Evolutionary conservation across 352 stramenopile species (phyloP).

Genomic region (Globisporangium abappressorium): DNA sequence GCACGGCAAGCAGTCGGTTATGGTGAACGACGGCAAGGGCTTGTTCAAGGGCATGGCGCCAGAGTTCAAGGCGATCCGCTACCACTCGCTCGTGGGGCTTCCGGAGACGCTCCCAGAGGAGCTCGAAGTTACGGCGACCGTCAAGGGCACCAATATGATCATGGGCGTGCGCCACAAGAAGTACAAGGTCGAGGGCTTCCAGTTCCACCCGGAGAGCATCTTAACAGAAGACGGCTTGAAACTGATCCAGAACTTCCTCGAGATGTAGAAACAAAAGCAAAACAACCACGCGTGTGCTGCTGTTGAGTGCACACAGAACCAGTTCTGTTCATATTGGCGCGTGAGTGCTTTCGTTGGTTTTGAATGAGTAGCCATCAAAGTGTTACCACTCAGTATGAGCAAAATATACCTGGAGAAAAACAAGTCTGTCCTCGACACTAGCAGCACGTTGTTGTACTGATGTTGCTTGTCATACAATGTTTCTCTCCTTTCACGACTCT

Average conservation of each 20-base stretch:
- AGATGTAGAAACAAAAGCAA: slow-evolving; percentile 53
- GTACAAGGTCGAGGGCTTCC: slow-evolving; percentile 84
- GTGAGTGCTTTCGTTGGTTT: not conserved
- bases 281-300: not conserved
- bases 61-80: slow-evolving; percentile 83
- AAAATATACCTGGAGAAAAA: slow-evolving; percentile 11
- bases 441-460: not conserved
- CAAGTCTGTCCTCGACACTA: not conserved
- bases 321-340: not conserved
- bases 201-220: slow-evolving; percentile 89
- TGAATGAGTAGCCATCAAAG: not conserved
- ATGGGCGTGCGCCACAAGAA: slow-evolving; percentile 88
- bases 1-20: slow-evolving; percentile 84
- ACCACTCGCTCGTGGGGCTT: slow-evolving; percentile 84
- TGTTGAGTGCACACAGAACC: not conserved
- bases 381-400: not conserved
- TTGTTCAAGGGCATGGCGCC: slow-evolving; percentile 79
- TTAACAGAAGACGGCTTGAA: slow-evolving; percentile 77
- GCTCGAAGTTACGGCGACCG: slow-evolving; percentile 77
- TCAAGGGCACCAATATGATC: slow-evolving; percentile 86
- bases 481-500: not conserved
- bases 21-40: slow-evolving; percentile 81
- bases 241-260: slow-evolving; percentile 87
- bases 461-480: not conserved
- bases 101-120: slow-evolving; percentile 76